Conservation (phyloP, 2,329 filamentous ascomycete species). For the Fusarium sp. region DNA sequence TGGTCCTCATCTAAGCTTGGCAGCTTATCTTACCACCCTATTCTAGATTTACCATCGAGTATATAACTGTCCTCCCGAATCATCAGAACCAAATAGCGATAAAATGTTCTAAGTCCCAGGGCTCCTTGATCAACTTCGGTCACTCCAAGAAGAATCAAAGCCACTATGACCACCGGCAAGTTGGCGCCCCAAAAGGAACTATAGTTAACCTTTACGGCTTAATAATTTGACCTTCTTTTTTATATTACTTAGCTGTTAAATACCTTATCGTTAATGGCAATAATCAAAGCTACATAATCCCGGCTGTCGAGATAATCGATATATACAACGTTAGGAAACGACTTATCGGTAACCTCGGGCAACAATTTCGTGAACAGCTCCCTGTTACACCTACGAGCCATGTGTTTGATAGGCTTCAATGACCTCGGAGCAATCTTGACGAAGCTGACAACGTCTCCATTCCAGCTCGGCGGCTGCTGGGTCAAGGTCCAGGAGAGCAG, state of each 20-base stretch:
- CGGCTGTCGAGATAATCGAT: conserved; percentile 18
- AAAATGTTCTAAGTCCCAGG: too few species aligned
- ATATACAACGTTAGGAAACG: conserved; percentile 18
- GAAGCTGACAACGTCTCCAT: not conserved
- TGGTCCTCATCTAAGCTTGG: too few species aligned
- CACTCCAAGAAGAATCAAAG: too few species aligned
- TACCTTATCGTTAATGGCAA: conserved; percentile 20
- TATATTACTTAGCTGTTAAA: conserved; percentile 3
- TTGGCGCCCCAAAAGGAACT: too few species aligned
- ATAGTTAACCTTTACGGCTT: too few species aligned
- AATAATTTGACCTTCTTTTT: too few species aligned
- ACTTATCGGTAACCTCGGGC: conserved; percentile 4
- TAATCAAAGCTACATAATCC: conserved; percentile 13
- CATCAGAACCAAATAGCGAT: too few species aligned
- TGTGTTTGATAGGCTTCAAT: conserved; percentile 3
- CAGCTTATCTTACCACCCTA: too few species aligned
- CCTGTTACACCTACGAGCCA: conserved; percentile 13
- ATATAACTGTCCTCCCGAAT: too few species aligned
- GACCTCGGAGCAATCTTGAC: not conserved
- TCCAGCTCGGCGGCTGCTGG: conserved; percentile 5
- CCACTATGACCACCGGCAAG: too few species aligned
- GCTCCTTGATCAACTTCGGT: too few species aligned
- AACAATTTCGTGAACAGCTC: conserved; percentile 8
- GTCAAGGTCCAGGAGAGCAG: conserved; percentile 15
- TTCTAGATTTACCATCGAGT: too few species aligned